Evolutionary conservation across 2,329 filamentous ascomycete genomes (phyloP), one percentile per base, ranked within the genome.

Genomic region (Neonectria punicea): DNA sequence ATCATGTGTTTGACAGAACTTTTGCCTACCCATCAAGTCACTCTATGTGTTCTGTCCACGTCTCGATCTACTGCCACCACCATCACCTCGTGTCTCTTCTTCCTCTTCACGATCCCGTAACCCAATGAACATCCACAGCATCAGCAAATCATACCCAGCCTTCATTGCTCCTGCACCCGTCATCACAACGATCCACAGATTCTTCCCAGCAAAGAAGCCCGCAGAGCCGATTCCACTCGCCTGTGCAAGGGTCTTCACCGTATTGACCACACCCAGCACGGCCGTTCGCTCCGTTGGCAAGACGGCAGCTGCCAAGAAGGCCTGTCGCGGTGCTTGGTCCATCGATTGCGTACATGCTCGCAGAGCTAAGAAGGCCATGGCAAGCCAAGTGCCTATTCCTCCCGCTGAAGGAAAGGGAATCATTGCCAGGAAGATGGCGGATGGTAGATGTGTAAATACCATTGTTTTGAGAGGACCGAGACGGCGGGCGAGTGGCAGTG

Each of bases 381-480:
- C 85, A 5, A 89, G 66, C 49, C 49, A 51, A 10, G 49, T 51
- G 30, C 49, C 49, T 10, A 22, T 4, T 7, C 49, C 49, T 1
- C 49, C 49, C 1, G 11, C 80, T 80, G 0, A 89, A 0, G 89
- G 88, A 1, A 90, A 71, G 0, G 89, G 87, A 22, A 93, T 87
- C 20, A 93, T 77, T 14, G 86, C 81, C 1, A 93, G 83, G 68
- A 89, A 90, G 28, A 93, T 78, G 8, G 90, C 83, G 0, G 90
- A 92, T 0, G 91, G 91, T 0, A 93, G 81, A 70, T 93, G 90
- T 0, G 90, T 92, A 73, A 92, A 91, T 9, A 92, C 90, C 91
- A 93, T 93, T 1, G 90, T 92, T 68, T 89, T 89, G 49, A 93
- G 85, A 39, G 93, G 87, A 6, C 87, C 87, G 41, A 89, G 78